Conservation (phyloP, 1,284 basidiomycete genomes). For the Cystobasidium slooffiae region DNA sequence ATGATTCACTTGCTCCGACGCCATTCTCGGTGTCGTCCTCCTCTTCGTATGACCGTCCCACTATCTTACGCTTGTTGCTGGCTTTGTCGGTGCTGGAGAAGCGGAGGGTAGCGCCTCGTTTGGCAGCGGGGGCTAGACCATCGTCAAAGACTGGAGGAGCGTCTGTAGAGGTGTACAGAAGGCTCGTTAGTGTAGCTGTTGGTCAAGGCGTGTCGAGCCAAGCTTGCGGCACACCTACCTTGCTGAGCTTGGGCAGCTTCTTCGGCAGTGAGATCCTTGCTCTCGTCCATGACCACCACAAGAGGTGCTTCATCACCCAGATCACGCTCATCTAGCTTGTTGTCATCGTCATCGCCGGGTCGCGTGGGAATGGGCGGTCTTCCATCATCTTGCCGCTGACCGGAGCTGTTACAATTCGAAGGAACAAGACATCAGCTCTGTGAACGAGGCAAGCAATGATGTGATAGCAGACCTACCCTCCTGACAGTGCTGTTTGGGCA, state of each 20-base stretch:
- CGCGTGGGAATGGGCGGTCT: constrained; percentile 60
- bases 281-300: constrained; percentile 79
- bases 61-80: constrained; percentile 33
- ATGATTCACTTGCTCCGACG: constrained; percentile 5
- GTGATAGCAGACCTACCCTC: constrained; percentile 11
- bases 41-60: constrained; percentile 30
- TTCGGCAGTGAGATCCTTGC: constrained; percentile 74
- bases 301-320: constrained; percentile 74
- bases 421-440: neutral
- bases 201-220: constrained; percentile 12
- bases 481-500: constrained; percentile 33
- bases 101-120: constrained; percentile 29
- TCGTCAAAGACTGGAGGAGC: neutral
- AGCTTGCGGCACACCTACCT: neutral
- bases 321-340: constrained; percentile 65
- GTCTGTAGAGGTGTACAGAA: constrained; percentile 2
- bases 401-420: constrained; percentile 3
- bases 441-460: neutral
- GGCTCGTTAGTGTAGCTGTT: neutral
- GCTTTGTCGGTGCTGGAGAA: constrained; percentile 31
- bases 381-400: constrained; percentile 12
- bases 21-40: constrained; percentile 16
- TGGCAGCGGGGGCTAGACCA: constrained; percentile 3
- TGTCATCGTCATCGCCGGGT: constrained; percentile 70
- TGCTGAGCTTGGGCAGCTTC: constrained; percentile 77